Evolutionary conservation across 768 basidiomycete genomes (phyloP).

Genomic region (Lentinus brumalis): DNA sequence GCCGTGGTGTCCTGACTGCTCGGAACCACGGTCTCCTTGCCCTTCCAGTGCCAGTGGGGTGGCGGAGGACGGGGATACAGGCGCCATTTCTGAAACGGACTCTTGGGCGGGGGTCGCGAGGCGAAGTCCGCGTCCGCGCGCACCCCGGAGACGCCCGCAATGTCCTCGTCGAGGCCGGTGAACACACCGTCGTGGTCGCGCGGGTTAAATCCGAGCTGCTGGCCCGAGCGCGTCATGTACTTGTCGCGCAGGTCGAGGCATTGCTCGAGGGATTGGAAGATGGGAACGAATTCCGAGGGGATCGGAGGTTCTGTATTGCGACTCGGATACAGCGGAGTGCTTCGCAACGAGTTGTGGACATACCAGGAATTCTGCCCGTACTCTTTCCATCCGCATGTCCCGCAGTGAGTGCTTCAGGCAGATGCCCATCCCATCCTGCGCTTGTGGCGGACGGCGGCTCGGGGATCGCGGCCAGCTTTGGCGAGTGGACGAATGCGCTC

Average conservation of each 20-base stretch:
- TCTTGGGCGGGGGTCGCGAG: slow-evolving; percentile 28
- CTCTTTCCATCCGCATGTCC: slow-evolving; percentile 3
- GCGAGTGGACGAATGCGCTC: slow-evolving; percentile 38
- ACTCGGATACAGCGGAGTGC: background rate
- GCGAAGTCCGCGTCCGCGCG: slow-evolving; percentile 56
- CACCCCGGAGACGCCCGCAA: slow-evolving; percentile 66
- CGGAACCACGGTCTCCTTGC: slow-evolving; percentile 35
- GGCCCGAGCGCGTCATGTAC: slow-evolving; percentile 85
- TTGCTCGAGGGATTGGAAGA: slow-evolving; percentile 74
- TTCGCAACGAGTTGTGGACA: slow-evolving; percentile 4
- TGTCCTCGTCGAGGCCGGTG: slow-evolving; percentile 61
- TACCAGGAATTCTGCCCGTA: slow-evolving; percentile 10
- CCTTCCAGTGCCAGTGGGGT: slow-evolving; percentile 92
- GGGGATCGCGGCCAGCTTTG: slow-evolving; percentile 41
- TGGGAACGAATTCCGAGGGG: slow-evolving; percentile 29
- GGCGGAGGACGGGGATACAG: slow-evolving; percentile 93
- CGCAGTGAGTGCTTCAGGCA: slow-evolving; percentile 7
- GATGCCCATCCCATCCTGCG: slow-evolving; percentile 1
- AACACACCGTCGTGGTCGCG: slow-evolving; percentile 86
- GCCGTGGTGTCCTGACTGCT: slow-evolving; percentile 29
- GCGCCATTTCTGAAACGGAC: slow-evolving; percentile 67
- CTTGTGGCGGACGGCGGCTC: slow-evolving; percentile 14
- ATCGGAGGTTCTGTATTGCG: slow-evolving; percentile 24
- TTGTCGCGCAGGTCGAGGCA: slow-evolving; percentile 95
- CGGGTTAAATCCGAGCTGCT: slow-evolving; percentile 94